Percentiles rank a stretch among this genome's conserved stretches.
Conservation (phyloP, 2,329 filamentous ascomycete species). For the Claviceps paspali region DNA sequence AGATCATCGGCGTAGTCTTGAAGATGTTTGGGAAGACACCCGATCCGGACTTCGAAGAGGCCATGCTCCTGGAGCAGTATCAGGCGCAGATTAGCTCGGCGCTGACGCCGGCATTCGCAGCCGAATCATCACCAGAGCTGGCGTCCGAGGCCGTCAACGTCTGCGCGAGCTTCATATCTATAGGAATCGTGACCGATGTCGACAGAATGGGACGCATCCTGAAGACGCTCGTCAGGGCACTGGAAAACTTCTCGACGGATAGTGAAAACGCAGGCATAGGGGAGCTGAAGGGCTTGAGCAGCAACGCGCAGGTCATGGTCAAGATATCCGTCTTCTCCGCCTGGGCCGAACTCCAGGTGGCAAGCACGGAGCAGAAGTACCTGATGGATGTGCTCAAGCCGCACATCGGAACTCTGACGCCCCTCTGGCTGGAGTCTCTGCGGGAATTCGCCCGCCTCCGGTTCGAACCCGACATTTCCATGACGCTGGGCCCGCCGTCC, state of each 20-base stretch:
- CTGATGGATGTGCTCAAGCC: slow-evolving; percentile 77
- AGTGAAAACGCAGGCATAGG: slow-evolving; percentile 75
- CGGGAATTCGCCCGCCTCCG: slow-evolving; percentile 84
- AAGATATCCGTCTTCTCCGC: slow-evolving; percentile 95
- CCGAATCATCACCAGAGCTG: slow-evolving; percentile 87
- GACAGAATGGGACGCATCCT: slow-evolving; percentile 98
- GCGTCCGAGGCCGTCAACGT: slow-evolving; percentile 94
- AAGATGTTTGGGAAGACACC: slow-evolving; percentile 93
- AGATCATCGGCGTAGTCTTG: slow-evolving; percentile 83
- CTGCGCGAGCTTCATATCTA: slow-evolving; percentile 94
- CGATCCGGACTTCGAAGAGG: slow-evolving; percentile 95
- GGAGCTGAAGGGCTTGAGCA: slow-evolving; percentile 80
- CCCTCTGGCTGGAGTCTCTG: slow-evolving; percentile 83
- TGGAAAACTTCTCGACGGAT: slow-evolving; percentile 83
- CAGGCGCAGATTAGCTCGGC: slow-evolving; percentile 97
- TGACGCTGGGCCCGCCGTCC: slow-evolving; percentile 67
- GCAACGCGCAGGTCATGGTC: slow-evolving; percentile 96
- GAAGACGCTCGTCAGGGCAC: slow-evolving; percentile 75
- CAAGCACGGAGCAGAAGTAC: slow-evolving; percentile 83
- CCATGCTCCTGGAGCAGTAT: slow-evolving; percentile 90
- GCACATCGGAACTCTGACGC: slow-evolving; percentile 78
- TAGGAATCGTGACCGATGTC: slow-evolving; percentile 90
- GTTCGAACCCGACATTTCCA: slow-evolving; percentile 95
- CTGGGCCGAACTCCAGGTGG: slow-evolving; percentile 93
- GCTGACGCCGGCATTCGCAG: slow-evolving; percentile 86